A percentile compares a stretch with the other conserved stretches of the same genome.
These are phyloP conservation scores for Senna tora DNA, from an alignment of 306 rosid species.

Conservation along the genomic window DNA sequence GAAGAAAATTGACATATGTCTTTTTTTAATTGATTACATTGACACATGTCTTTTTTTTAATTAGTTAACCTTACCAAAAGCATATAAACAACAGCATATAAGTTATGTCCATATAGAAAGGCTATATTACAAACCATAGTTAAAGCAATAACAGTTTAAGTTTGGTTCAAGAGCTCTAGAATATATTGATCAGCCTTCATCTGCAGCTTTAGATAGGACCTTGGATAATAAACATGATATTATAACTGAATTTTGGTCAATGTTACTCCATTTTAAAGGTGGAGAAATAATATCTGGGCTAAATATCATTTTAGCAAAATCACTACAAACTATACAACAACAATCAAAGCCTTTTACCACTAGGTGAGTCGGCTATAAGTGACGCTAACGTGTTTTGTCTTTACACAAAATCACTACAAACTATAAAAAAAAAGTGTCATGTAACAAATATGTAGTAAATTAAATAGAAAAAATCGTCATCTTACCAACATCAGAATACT, in stretches of 20 bases:
- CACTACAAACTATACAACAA: no score
- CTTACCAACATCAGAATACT: slow-evolving; percentile 5
- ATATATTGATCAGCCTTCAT: background rate
- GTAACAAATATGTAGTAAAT: background rate
- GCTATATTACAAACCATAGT: no score
- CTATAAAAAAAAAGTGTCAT: no score
- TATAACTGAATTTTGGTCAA: background rate
- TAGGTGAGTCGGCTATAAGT: no score
- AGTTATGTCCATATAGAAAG: no score
- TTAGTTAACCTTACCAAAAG: no score
- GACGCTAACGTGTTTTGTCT: no score
- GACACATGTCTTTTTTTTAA: no score
- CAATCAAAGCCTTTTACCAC: no score
- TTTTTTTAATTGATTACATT: no score
- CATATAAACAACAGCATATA: no score
- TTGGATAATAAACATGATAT: background rate
- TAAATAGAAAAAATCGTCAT: background rate
- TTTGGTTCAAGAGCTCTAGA: background rate
- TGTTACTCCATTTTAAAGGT: background rate
- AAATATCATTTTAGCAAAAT: background rate
- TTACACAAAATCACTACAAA: background rate
- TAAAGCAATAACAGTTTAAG: background rate
- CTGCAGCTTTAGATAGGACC: background rate
- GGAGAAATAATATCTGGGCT: background rate
- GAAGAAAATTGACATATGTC: no score